Conservation (phyloP, 1,284 basidiomycete genomes). For the Trichosporon faecale region DNA sequence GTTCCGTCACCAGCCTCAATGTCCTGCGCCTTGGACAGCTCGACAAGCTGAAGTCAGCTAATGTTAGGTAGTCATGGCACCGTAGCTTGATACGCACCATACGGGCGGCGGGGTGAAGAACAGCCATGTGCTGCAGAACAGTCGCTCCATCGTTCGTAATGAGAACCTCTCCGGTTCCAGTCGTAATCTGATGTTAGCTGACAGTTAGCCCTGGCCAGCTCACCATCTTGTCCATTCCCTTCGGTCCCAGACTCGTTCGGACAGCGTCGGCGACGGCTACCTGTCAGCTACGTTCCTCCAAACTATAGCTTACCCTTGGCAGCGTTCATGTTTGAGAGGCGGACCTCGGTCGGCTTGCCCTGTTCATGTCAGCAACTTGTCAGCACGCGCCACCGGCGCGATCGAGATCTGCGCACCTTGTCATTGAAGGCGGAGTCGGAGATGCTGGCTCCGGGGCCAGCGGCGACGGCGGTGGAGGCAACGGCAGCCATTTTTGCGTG, state of each 20-base stretch:
- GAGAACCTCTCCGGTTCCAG: slow-evolving; percentile 90
- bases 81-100: slow-evolving; percentile 63
- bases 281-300: slow-evolving; percentile 18
- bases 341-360: slow-evolving; percentile 66
- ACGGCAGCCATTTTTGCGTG: slow-evolving; percentile 14
- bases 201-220: slow-evolving; percentile 28
- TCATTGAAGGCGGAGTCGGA: slow-evolving; percentile 45
- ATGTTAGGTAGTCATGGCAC: slow-evolving; percentile 26
- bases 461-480: neutral
- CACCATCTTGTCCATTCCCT: slow-evolving; percentile 99
- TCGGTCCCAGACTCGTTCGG: slow-evolving; percentile 90
- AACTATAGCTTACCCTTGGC: slow-evolving; percentile 76
- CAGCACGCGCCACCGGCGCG: neutral
- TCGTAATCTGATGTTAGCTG: slow-evolving; percentile 74
- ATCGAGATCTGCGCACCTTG: slow-evolving; percentile 37
- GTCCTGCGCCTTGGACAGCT: slow-evolving; percentile 96
- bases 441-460: slow-evolving; percentile 31
- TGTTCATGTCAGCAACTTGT: slow-evolving; percentile 23
- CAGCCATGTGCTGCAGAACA: slow-evolving; percentile 95
- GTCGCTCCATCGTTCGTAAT: slow-evolving; percentile 99
- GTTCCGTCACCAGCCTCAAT: slow-evolving; percentile 99
- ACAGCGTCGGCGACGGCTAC: slow-evolving; percentile 96
- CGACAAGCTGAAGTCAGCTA: slow-evolving; percentile 65
- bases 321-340: slow-evolving; percentile 91
- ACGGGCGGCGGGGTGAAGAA: slow-evolving; percentile 94